Base-by-base conservation (phyloP, 306 rosid genomes). In the Begonia fuchsioides region DNA sequence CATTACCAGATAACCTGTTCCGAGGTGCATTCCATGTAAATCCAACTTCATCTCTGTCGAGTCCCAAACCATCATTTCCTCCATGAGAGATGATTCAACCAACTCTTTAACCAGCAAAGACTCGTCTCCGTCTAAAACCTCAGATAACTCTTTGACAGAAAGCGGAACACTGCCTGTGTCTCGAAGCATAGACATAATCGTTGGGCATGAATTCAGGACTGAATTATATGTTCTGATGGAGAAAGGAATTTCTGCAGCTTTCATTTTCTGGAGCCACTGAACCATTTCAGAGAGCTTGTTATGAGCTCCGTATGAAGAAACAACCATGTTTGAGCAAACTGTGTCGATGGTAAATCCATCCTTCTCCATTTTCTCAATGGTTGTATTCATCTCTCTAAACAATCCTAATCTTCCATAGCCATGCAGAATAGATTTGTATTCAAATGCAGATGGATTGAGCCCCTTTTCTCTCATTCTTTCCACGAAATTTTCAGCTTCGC, bases 1-100 rank as follows among this genome's bases (percentile, higher is more conserved):
- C 74, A 76, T 43, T 10, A 83, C 61, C 60, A 81, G 61, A 53
- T 88, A 88, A 8, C 82, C 76, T 8, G 90, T 62, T 48, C 80
- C 78, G 53, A 76, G 62, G 47, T 83, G 93, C 71, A 75, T 56
- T 19, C 96, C 94, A 61, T 82, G 93, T 65, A 83, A 68, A 64
- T 87, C 93, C 77, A 87, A 65, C 64, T 83, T 87, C n/a, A 50
- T 68, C 72, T 80, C 85, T 50, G 9, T n/a, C 47, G 81, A 19
- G 50, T 62, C 83, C 81, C 94, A 80, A 59, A 44, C 73, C 86
- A 71, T 69, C 9, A 66, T 70, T 67, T 81, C 93, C 20, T 66
- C 80, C 63, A 83, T 67, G 48, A 80, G 66, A 41, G 43, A 16
- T 9, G 70, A 77, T 15, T 43, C 71, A 1, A 63, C 60, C 55